These are phyloP conservation scores for Aureobasidium uvarum DNA, from an alignment of 2,329 filamentous ascomycete species.

Conservation along the genomic window DNA sequence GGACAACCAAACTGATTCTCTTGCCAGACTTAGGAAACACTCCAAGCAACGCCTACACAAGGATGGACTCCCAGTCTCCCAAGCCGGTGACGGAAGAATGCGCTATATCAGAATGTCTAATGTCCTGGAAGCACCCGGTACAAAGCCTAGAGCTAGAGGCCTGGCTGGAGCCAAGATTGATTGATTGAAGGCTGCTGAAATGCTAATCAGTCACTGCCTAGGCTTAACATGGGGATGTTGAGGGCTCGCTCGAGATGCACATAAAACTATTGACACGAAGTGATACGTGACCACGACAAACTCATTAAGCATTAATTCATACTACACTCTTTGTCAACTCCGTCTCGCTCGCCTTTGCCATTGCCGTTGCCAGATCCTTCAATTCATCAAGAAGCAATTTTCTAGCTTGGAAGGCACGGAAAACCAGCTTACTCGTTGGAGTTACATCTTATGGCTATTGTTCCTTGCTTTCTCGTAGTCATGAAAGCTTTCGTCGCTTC, in stretches of 20 bases:
- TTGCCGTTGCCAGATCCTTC: too few species aligned
- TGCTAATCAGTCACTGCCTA: neutral
- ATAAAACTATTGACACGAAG: slow-evolving; percentile 14
- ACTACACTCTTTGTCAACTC: neutral
- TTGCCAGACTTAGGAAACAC: slow-evolving; percentile 28
- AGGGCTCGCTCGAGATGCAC: neutral
- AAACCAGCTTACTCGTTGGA: too few species aligned
- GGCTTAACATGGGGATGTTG: neutral
- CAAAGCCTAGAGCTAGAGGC: slow-evolving; percentile 27
- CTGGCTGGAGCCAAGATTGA: slow-evolving; percentile 30
- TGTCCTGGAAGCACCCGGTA: slow-evolving; percentile 29
- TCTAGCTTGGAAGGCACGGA: too few species aligned
- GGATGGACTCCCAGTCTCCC: slow-evolving; percentile 30
- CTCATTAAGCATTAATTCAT: slow-evolving; percentile 19
- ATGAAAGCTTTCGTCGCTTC: too few species aligned
- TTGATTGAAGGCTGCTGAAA: neutral
- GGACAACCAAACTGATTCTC: slow-evolving; percentile 20
- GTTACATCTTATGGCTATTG: too few species aligned
- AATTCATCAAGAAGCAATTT: too few species aligned
- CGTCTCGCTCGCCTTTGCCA: too few species aligned
- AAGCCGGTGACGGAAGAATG: slow-evolving; percentile 29
- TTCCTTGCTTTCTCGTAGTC: too few species aligned
- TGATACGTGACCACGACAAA: slow-evolving; percentile 21
- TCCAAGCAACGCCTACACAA: slow-evolving; percentile 29
- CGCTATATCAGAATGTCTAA: slow-evolving; percentile 29